Evolutionary conservation across 306 rosid genomes (phyloP), one percentile per base, ranked within the genome.

Genomic region (Fragaria vesca): DNA sequence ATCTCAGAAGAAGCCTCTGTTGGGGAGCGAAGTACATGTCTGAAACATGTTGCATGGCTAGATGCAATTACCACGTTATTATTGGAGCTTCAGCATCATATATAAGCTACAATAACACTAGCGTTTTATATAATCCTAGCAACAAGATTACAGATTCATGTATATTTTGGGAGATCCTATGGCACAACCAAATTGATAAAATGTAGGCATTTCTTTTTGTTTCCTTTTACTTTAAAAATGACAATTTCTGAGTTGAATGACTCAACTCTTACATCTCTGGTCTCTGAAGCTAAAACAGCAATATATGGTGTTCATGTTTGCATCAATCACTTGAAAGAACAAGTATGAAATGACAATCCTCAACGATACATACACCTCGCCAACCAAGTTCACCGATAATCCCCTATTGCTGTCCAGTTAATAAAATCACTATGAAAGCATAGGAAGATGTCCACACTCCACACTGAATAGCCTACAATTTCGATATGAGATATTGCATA

Each of bases 1-100:
- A 1, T 74, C 82, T 12, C 72, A 80, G 67, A 54, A 66, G 12
- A 74, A 79, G 12, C 89, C 90, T 71, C 83, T 90, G 17, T 63
- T 88, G 71, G 85, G 72, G 34, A 81, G 38, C 73, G 78, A 69
- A 26, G 66, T 4, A 20, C 28, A 18, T 40, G 76, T 48, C 26
- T 81, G 45, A 76, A 32, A 43, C 47, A 21, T 28, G 26, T 40
- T 12, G 2, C 17, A 24, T 12, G 32, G 1, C 20, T n/a, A n/a
- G 8, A 45, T 24, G 73, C 73, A 43, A n/a, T 40, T 40, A 40
- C 43, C 43, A 40, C 40, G 40, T 36, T 36, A 4, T 40, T 5
- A 40, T 5, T 40, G 43, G 5, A 40, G 43, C 43, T 40, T 40
- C 43, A 40, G 43, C 43, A 6, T 40, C 43, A 40, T 40, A 6